Evolutionary conservation across 2,329 filamentous ascomycete genomes (phyloP), one percentile per base, ranked within the genome.

Genomic region (Pseudocercospora musae): DNA sequence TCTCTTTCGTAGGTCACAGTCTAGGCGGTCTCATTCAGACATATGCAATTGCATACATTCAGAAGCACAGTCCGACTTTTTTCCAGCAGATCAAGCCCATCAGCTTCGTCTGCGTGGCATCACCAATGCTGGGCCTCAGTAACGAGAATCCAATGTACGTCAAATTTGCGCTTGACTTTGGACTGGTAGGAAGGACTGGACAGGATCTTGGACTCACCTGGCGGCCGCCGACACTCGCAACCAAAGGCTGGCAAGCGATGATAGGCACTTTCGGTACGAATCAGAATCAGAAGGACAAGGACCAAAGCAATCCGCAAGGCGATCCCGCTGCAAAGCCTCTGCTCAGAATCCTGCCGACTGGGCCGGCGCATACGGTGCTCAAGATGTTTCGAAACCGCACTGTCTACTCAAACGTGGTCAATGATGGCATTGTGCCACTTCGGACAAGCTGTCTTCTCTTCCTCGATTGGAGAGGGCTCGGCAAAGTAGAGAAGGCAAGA

Each of bases 61-160:
- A 97, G 71, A 97, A 97, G 74, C 92, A 98, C 75, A 96, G 92
- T 0, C 94, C 94, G 0, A 80, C 88, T 9, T 98, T 98, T 75
- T 98, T 98, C 71, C 84, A 93, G 55, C 80, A 87, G 4, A 96
- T 97, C 70, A 85, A 87, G 66, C 94, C 94, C 0, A 81, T 96
- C 74, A 97, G 97, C 74, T 98, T 98, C 72, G 89, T 98, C 67
- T 84, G 90, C 27, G 80, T 98, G 68, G 93, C 94, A 15, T 89
- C 93, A 0, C 94, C 94, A 0, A 92, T 97, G 68, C 79, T 98
- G 1, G 94, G 94, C 0, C 80, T 98, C 40, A 98, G 94, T 76
- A 97, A 99, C 74, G 95, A 99, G 74, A 99, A 99, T 70, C 95
- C 95, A 0, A 83, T 98, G 60, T 99, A 99, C 74, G 91, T 99